A percentile compares a stretch with the other conserved stretches of the same genome.
Conservation (phyloP, 768 basidiomycete genomes). For the Suillus brevipes region DNA sequence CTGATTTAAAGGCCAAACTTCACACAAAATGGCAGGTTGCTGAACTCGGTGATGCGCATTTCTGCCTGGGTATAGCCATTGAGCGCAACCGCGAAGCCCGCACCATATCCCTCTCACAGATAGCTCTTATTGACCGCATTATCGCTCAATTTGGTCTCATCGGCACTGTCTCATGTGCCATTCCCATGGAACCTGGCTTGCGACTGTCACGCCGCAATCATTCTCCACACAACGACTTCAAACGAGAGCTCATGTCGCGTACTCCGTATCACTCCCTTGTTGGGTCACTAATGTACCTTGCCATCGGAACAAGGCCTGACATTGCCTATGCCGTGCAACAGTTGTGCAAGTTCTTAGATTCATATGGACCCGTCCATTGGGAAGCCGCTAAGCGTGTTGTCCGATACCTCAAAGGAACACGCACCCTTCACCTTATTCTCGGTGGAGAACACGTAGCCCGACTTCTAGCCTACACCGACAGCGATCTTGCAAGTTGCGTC, state of each 20-base stretch:
- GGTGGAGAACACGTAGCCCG: constrained; percentile 10
- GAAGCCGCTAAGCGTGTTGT: constrained; percentile 13
- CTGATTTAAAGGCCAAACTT: too few relatives aligned
- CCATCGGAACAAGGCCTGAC: neutral
- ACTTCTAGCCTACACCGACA: constrained; percentile 24
- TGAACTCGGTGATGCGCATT: too few relatives aligned
- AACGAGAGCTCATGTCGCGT: neutral
- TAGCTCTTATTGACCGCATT: too few relatives aligned
- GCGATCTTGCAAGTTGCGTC: constrained; percentile 28
- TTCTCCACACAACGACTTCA: rapidly evolving
- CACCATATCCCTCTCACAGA: too few relatives aligned
- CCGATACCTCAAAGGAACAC: constrained; percentile 12
- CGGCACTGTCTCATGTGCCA: too few relatives aligned
- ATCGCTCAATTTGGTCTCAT: too few relatives aligned
- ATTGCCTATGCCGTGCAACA: neutral
- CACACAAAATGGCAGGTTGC: too few relatives aligned
- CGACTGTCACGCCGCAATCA: too few relatives aligned
- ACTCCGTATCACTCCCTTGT: neutral
- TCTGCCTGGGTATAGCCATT: too few relatives aligned
- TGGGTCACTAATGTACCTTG: neutral
- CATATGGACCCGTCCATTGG: neutral
- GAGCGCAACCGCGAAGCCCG: too few relatives aligned
- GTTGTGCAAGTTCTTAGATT: neutral
- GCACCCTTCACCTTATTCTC: neutral
- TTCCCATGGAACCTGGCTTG: too few relatives aligned